Evolutionary conservation across 2,329 filamentous ascomycete genomes (phyloP), one percentile per base, ranked within the genome.

Genomic region (Sclerotinia glacialis): DNA sequence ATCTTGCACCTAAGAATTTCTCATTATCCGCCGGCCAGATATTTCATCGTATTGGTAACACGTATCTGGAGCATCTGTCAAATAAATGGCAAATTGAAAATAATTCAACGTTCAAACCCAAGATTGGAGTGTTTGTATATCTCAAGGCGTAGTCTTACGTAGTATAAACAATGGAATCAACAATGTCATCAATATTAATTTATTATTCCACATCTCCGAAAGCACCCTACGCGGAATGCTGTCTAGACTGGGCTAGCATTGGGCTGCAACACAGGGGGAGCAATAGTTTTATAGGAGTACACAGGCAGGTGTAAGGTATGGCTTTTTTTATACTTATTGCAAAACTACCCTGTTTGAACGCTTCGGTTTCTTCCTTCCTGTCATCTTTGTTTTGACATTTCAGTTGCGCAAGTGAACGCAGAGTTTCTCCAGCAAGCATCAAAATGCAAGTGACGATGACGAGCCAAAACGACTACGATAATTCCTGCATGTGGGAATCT

Each of bases 191-290:
- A 23, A 56, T 21, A 40, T 6, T 3, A 42, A 42, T 40, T 7
- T 3, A 26, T 26, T 23, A 56, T 42, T 16, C n/a, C 14, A 21
- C 14, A 21, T 28, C 23, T 53, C 16, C 9, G 5, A 21, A 1
- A 5, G 37, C 2, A 12, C 18, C 21, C 8, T 6, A 31, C 9
- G 21, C 8, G 12, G 28, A 1, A 26, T 2, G 23, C 28, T 14
- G 23, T 18, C 14, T 18, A 18, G 5, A 28, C n/a, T 21, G 7
- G 11, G 1, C 3, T 18, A 53, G 5, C 28, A 53, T 6, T 53
- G 4, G 28, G 18, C 8, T 9, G 4, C 2, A 53, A 12, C 5
- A 6, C 16, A n/a, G 21, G 3, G 14, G 16, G 0, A 0, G 4
- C 0, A 9, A 28, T 31, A 9, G 28, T 11, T 21, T 28, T 9